Conservation (phyloP, 129 eudicot species). For the Escallonia rubra region DNA sequence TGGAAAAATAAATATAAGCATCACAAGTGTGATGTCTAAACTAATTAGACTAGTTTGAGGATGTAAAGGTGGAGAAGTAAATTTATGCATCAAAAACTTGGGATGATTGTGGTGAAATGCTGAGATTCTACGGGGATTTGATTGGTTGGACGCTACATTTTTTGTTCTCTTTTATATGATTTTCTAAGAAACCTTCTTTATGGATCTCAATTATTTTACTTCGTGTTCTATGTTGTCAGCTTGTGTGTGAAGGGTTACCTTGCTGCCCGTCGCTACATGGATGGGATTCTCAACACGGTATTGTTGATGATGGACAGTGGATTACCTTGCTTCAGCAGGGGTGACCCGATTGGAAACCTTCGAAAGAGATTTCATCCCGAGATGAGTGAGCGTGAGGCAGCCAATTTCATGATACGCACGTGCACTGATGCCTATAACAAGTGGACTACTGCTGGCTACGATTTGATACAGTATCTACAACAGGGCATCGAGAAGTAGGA, state of each 20-base stretch:
- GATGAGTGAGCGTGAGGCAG: constrained; percentile 97
- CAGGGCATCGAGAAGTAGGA: constrained; percentile 92
- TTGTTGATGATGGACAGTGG: constrained; percentile 89
- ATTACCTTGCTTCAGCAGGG: constrained; percentile 97
- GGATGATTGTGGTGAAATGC: too few species aligned
- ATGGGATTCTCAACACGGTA: constrained; percentile 85
- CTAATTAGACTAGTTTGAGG: too few species aligned
- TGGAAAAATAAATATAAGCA: too few species aligned
- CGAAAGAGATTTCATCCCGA: constrained; percentile 95
- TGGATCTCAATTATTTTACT: background rate
- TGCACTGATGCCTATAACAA: constrained; percentile 96
- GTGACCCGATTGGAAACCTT: constrained; percentile 93
- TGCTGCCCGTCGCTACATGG: constrained; percentile 92
- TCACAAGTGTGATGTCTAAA: too few species aligned
- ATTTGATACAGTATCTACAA: constrained; percentile 91
- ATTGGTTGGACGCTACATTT: too few species aligned
- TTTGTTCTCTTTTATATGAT: too few species aligned
- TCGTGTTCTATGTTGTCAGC: constrained; percentile 31
- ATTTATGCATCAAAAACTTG: too few species aligned
- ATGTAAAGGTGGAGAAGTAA: too few species aligned
- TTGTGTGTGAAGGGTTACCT: constrained; percentile 98
- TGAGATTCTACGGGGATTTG: too few species aligned
- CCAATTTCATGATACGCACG: constrained; percentile 83
- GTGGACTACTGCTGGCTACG: constrained; percentile 99
- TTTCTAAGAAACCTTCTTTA: background rate